Evolutionary conservation across 1,139 yeast species (phyloP).

Genomic region (Ashbya aceris): DNA sequence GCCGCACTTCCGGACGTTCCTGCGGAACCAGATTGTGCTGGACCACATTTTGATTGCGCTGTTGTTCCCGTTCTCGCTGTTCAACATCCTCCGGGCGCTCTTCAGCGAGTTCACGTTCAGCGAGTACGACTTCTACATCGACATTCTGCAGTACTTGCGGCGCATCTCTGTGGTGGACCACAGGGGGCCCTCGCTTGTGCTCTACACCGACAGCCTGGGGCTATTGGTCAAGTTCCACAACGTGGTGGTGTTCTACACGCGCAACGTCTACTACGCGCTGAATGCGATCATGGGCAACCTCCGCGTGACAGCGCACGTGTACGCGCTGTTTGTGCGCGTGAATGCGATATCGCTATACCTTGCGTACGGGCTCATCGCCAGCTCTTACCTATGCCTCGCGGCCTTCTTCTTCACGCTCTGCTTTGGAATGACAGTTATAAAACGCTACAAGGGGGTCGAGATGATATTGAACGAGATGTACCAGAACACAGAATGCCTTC

Average conservation of each 20-base stretch:
- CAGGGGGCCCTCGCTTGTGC: constrained; percentile 12
- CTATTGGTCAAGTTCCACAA: constrained; percentile 27
- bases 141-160: constrained; percentile 17
- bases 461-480: constrained; percentile 9
- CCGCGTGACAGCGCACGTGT: constrained; percentile 6
- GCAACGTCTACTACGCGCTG: constrained; percentile 13
- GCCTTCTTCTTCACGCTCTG: constrained; percentile 26
- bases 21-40: constrained; percentile 21
- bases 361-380: constrained; percentile 24
- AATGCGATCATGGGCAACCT: constrained; percentile 6
- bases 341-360: constrained; percentile 14
- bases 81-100: constrained; percentile 22
- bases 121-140: constrained; percentile 21
- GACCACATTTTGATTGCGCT: constrained; percentile 24
- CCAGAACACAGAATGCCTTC: constrained; percentile 6
- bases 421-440: constrained; percentile 19
- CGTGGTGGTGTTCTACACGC: constrained; percentile 20
- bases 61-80: constrained; percentile 26
- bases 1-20: constrained; percentile 17
- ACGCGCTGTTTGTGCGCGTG: constrained; percentile 8
- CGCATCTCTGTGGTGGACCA: constrained; percentile 15
- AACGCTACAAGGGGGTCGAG: constrained; percentile 23
- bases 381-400: constrained; percentile 21
- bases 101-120: constrained; percentile 25
- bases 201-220: constrained; percentile 15